Percentiles rank a stretch among this genome's conserved stretches.
Evolutionary conservation across 2,329 filamentous ascomycete species (phyloP).

Genomic region (Zasmidium cellare): DNA sequence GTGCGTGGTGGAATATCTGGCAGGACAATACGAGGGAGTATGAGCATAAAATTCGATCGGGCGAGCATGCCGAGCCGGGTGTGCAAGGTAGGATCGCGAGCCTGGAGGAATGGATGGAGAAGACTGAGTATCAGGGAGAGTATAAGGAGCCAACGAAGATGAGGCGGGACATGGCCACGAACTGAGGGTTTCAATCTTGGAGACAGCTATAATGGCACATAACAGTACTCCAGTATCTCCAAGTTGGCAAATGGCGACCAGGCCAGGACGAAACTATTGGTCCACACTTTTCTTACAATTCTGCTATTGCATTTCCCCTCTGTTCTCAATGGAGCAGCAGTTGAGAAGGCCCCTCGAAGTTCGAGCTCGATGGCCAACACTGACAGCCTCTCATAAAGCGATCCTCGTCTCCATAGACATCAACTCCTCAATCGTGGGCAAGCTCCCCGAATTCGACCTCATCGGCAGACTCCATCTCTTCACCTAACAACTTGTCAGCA

Average conservation of each 20-base stretch:
- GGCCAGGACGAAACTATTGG: too few species aligned
- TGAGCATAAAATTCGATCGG: not conserved
- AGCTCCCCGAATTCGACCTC: not conserved
- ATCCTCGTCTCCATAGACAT: not conserved
- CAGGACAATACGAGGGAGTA: conserved; percentile 4
- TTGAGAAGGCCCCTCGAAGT: too few species aligned
- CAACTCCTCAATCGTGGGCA: not conserved
- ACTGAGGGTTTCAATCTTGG: too few species aligned
- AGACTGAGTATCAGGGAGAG: conserved; percentile 1
- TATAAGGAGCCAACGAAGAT: conserved; percentile 3
- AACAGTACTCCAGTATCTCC: too few species aligned
- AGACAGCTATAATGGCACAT: too few species aligned
- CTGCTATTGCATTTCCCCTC: too few species aligned
- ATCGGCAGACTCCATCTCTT: not conserved
- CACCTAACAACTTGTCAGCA: not conserved
- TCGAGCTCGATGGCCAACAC: too few species aligned
- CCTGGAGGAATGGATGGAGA: conserved; percentile 4
- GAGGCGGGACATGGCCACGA: not conserved
- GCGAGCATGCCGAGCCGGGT: not conserved
- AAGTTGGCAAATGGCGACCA: too few species aligned
- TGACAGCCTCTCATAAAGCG: too few species aligned
- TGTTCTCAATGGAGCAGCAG: too few species aligned
- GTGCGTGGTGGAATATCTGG: conserved; percentile 7
- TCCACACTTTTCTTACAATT: too few species aligned
- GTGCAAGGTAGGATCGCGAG: not conserved